phyloP scores from a whole-genome alignment of 192 early-diverging fungal species.

The Dissophora globulifera region DNA sequence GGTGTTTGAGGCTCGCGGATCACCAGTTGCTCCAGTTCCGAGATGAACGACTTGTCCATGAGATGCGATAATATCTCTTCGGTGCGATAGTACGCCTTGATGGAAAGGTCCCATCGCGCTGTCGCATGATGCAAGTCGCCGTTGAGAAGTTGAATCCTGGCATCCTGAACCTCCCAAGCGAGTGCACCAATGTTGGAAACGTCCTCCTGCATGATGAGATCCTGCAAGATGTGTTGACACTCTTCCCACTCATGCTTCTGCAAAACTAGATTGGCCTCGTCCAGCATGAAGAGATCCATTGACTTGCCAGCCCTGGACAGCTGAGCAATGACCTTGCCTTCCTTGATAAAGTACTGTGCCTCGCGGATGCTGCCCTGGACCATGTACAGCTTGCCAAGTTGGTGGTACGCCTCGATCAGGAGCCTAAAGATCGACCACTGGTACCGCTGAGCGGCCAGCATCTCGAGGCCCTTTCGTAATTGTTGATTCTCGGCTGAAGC shows the following conservation, averaged over 20 bases:
- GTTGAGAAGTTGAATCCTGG: conserved; percentile 49
- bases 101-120: conserved; percentile 55
- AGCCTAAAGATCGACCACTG: conserved; percentile 39
- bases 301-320: conserved; percentile 50
- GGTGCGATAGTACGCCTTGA: conserved; percentile 59
- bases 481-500: conserved; percentile 1
- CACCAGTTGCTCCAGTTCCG: conserved; percentile 58
- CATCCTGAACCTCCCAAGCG: conserved; percentile 40
- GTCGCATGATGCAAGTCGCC: conserved; percentile 63
- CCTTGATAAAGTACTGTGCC: conserved; percentile 69
- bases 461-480: conserved; percentile 19
- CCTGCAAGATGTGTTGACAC: conserved; percentile 52
- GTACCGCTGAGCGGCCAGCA: conserved; percentile 19
- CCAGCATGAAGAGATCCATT: conserved; percentile 53
- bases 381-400: conserved; percentile 62
- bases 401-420: conserved; percentile 59
- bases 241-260: conserved; percentile 58
- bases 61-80: conserved; percentile 61
- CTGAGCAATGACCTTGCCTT: conserved; percentile 66
- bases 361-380: conserved; percentile 68
- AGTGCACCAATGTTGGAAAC: not conserved
- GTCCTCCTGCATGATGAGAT: conserved; percentile 44
- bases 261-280: conserved; percentile 66
- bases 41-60: conserved; percentile 65
- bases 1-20: conserved; percentile 64